Evolutionary conservation across 1,139 yeast species (phyloP).

Genomic region (Chernovozyma sophiae-reginae): DNA sequence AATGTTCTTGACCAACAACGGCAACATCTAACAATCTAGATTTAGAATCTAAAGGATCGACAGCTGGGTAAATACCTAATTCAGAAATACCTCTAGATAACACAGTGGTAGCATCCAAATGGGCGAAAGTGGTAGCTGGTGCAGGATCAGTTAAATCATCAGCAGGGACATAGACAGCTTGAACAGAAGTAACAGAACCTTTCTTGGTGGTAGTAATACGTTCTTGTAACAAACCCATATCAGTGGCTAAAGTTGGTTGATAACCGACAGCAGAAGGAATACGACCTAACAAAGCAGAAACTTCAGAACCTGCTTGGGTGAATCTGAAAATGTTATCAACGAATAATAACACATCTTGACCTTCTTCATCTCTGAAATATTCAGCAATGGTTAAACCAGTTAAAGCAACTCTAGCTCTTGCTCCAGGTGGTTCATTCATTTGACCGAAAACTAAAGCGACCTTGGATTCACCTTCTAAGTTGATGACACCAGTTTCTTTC

Average conservation of each 20-base stretch:
- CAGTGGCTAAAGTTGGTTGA: constrained; percentile 99
- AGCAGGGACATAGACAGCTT: constrained; percentile 99
- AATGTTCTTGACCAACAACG: constrained; percentile 98
- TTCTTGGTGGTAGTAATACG: constrained; percentile 99
- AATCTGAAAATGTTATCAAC: constrained; percentile 99
- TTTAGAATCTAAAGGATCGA: constrained; percentile 99
- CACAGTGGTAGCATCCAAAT: constrained; percentile 99
- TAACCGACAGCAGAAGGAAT: constrained; percentile 99
- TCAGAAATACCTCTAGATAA: constrained; percentile 99
- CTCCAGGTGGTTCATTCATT: constrained; percentile 99
- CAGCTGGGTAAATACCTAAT: constrained; percentile 99
- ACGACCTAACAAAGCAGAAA: constrained; percentile 99
- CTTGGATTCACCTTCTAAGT: constrained; percentile 99
- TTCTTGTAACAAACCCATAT: constrained; percentile 99
- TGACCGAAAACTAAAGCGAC: constrained; percentile 99
- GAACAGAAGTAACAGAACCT: constrained; percentile 99
- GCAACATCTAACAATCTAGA: constrained; percentile 97
- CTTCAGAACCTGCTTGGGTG: constrained; percentile 99
- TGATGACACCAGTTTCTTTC: constrained; percentile 99
- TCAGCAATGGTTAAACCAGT: constrained; percentile 99
- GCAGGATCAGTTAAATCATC: constrained; percentile 99
- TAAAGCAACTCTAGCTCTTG: constrained; percentile 99
- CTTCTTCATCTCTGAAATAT: constrained; percentile 99
- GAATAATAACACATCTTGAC: constrained; percentile 99
- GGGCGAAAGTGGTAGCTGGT: constrained; percentile 99